These are phyloP conservation scores for Ammopiptanthus mongolicus DNA, from an alignment of 306 rosid species.

Conservation along the genomic window DNA sequence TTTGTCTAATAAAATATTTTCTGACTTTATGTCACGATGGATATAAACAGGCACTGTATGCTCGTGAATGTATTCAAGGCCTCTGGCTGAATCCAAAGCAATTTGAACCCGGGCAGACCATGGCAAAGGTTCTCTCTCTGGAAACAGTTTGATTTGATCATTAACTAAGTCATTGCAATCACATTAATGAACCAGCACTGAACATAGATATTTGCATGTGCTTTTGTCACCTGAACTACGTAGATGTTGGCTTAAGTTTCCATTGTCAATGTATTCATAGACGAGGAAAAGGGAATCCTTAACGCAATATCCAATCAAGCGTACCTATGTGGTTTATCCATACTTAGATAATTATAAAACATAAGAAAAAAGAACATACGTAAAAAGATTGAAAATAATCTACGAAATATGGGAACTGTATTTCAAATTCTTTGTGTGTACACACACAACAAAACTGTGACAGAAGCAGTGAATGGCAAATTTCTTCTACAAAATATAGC, in stretches of 20 bases:
- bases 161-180: background rate
- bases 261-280: constrained; percentile 85
- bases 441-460: background rate
- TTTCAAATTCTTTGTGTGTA: background rate
- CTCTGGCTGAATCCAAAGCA: constrained; percentile 91
- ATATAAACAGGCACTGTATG: constrained; percentile 82
- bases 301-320: constrained; percentile 85
- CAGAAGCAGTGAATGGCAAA: background rate
- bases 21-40: constrained; percentile 93
- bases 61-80: constrained; percentile 92
- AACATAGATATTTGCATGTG: background rate
- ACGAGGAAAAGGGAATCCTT: constrained; percentile 79
- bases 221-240: constrained; percentile 58
- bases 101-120: constrained; percentile 85
- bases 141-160: background rate
- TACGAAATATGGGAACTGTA: background rate
- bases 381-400: background rate
- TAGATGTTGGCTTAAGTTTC: constrained; percentile 76
- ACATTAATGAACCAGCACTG: background rate
- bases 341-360: background rate
- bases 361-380: background rate
- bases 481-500: background rate
- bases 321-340: constrained; percentile 52
- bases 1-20: constrained; percentile 73
- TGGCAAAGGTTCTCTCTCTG: constrained; percentile 64